Percentiles rank a stretch among this genome's conserved stretches.
Evolutionary conservation across 140 eudicot genomes (phyloP).

Genomic region (Stevia rebaudiana): DNA sequence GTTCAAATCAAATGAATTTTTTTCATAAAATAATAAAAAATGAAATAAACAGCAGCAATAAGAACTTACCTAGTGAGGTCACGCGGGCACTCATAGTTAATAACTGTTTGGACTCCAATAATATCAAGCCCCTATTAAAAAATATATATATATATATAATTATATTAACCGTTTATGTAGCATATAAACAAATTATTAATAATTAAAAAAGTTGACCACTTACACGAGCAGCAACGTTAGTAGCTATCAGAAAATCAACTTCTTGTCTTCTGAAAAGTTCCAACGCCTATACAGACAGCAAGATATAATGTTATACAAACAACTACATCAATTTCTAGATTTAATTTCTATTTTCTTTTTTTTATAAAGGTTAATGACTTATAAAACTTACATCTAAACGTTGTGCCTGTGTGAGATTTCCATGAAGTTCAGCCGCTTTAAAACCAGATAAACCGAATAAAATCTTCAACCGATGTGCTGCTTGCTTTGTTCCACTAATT

Average conservation of each 20-base stretch:
- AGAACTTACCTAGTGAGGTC: slow-evolving; percentile 62
- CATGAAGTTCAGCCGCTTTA: slow-evolving; percentile 96
- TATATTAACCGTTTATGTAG: neutral
- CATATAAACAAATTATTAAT: neutral
- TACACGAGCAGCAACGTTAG: slow-evolving; percentile 96
- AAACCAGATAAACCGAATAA: slow-evolving; percentile 83
- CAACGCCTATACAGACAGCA: slow-evolving; percentile 49
- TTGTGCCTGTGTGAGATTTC: slow-evolving; percentile 87
- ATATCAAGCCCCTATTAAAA: slow-evolving; percentile 79
- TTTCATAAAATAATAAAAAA: neutral
- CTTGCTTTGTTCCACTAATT: slow-evolving; percentile 74
- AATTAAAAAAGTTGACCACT: slow-evolving; percentile 18
- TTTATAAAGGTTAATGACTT: neutral
- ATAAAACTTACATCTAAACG: slow-evolving; percentile 74
- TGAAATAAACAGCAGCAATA: neutral
- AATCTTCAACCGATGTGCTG: slow-evolving; percentile 89
- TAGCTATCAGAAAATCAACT: slow-evolving; percentile 81
- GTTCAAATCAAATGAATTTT: neutral
- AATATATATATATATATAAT: neutral
- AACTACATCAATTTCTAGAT: neutral
- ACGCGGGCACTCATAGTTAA: slow-evolving; percentile 86
- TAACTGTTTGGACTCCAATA: slow-evolving; percentile 87
- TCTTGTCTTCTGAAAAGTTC: slow-evolving; percentile 76
- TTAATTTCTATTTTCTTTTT: neutral
- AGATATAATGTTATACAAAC: slow-evolving; percentile 10